Evolutionary conservation across 2,329 filamentous ascomycete genomes (phyloP).

Genomic region (Ophiostoma himal-ulmi): DNA sequence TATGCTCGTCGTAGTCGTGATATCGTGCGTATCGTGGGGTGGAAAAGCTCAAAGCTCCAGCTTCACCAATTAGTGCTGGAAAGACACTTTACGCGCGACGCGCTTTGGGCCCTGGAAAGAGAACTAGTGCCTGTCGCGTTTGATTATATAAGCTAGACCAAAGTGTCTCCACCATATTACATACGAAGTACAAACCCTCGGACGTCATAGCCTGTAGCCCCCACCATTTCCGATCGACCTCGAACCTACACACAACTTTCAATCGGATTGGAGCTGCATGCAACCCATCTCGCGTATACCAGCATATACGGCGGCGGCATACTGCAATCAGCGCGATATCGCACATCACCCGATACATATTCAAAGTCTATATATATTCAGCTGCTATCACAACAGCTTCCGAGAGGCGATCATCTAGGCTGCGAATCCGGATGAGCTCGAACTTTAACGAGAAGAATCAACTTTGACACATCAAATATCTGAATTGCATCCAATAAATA

Average conservation of each 20-base stretch:
- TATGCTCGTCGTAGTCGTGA: neutral
- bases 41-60: constrained; percentile 13
- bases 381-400: neutral
- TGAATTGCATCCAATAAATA: neutral
- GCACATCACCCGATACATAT: neutral
- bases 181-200: too few species aligned
- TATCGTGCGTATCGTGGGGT: constrained; percentile 5
- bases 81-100: constrained; percentile 13
- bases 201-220: neutral
- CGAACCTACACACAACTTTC: constrained; percentile 12
- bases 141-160: neutral
- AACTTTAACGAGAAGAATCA: neutral
- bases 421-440: neutral
- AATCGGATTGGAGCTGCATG: neutral
- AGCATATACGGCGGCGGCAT: neutral
- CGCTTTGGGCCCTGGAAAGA: constrained; percentile 1
- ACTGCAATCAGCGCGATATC: neutral
- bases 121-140: neutral
- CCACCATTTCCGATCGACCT: constrained; percentile 7
- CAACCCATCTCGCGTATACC: constrained; percentile 2
- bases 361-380: neutral
- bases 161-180: neutral
- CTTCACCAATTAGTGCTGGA: neutral
- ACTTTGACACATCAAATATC: neutral
- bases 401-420: neutral